phyloP scores from a whole-genome alignment of 2,329 filamentous ascomycete genomes.

The Mycogone perniciosa region DNA sequence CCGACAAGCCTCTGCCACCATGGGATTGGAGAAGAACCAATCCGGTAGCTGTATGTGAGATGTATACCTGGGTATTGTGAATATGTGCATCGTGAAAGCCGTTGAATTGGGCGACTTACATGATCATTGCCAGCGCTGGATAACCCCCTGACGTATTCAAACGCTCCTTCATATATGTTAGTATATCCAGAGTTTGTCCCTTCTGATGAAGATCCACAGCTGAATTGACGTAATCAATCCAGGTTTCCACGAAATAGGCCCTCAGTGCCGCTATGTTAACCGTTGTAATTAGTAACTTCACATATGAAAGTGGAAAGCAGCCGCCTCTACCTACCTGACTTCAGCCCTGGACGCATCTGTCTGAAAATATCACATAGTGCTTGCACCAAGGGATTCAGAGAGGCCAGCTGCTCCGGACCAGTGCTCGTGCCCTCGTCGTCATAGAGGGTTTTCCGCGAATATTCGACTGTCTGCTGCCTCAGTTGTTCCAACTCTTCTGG shows the following conservation, averaged over 20 bases:
- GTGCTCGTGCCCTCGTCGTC: neutral
- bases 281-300: neutral
- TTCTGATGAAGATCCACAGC: neutral
- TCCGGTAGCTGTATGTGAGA: neutral
- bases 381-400: neutral
- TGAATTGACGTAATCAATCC: neutral
- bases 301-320: neutral
- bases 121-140: neutral
- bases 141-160: neutral
- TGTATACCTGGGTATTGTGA: neutral
- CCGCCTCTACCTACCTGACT: neutral
- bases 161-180: neutral
- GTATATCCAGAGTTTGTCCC: neutral
- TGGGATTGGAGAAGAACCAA: neutral
- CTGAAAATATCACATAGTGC: neutral
- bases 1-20: neutral
- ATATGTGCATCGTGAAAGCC: neutral
- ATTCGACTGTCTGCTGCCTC: neutral
- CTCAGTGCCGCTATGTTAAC: neutral
- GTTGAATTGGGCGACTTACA: neutral
- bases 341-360: neutral
- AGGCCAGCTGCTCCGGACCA: no score
- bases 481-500: neutral
- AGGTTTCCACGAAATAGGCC: neutral
- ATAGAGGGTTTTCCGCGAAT: neutral